phyloP scores from a whole-genome alignment of 371 early-diverging fungal genomes.

The Thermomucor indicae-seudaticae region DNA sequence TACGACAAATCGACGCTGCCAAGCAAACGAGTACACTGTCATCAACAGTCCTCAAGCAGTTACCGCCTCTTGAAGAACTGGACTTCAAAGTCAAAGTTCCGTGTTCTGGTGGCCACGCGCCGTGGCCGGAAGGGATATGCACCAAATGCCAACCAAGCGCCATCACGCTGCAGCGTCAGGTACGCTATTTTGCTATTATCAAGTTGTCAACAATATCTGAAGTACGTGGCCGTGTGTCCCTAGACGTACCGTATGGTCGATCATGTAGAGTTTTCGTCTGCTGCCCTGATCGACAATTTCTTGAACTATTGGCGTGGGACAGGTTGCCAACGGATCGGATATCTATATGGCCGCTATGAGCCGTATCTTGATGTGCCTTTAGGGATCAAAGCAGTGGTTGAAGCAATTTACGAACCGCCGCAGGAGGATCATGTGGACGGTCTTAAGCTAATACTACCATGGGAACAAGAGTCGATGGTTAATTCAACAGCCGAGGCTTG shows the following conservation, averaged over 20 bases:
- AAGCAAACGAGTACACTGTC: constrained; percentile 55
- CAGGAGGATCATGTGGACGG: constrained; percentile 87
- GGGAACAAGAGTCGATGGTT: constrained; percentile 57
- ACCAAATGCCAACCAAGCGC: constrained; percentile 97
- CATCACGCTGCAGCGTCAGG: constrained; percentile 86
- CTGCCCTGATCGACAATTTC: constrained; percentile 84
- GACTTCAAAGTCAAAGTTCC: constrained; percentile 73
- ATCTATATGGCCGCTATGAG: constrained; percentile 93
- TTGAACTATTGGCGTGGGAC: constrained; percentile 86
- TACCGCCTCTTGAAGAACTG: constrained; percentile 86
- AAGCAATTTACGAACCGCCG: constrained; percentile 93
- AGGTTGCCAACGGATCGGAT: constrained; percentile 91
- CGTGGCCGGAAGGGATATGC: constrained; percentile 95
- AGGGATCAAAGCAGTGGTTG: constrained; percentile 97
- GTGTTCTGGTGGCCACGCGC: constrained; percentile 82
- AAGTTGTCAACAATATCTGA: no score
- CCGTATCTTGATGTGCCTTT: constrained; percentile 90
- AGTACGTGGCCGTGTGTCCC: neutral
- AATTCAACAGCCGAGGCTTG: constrained; percentile 71
- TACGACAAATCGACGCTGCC: constrained; percentile 69
- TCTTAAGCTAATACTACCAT: constrained; percentile 60
- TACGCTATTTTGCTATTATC: constrained; percentile 22
- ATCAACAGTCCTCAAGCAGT: constrained; percentile 33
- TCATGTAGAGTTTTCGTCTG: constrained; percentile 96
- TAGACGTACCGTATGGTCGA: constrained; percentile 97